phyloP scores from a whole-genome alignment of 192 early-diverging fungal species.

The Coemansia brasiliensis region DNA sequence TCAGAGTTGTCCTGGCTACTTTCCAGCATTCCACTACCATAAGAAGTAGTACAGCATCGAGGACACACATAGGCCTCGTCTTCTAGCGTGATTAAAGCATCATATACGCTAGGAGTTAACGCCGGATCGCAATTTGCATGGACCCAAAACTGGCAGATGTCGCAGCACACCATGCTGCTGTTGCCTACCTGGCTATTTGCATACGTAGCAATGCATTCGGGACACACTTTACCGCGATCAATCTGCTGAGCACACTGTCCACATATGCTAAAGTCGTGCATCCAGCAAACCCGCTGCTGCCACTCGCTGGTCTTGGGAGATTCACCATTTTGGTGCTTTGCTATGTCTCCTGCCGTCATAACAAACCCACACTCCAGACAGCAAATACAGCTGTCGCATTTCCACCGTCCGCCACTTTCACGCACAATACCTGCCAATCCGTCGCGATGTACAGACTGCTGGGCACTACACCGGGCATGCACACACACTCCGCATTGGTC shows the following conservation, averaged over 20 bases:
- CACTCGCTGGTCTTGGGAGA: background rate
- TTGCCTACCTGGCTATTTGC: slow-evolving; percentile 50
- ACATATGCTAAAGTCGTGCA: slow-evolving; percentile 56
- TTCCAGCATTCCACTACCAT: background rate
- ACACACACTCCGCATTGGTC: slow-evolving; percentile 26
- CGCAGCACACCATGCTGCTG: slow-evolving; percentile 65
- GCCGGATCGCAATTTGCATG: slow-evolving; percentile 59
- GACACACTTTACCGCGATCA: slow-evolving; percentile 58
- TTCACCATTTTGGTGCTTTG: background rate
- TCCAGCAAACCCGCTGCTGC: slow-evolving; percentile 35
- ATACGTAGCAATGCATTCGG: slow-evolving; percentile 58
- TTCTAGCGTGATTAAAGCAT: slow-evolving; percentile 57
- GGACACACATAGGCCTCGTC: slow-evolving; percentile 64
- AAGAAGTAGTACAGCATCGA: slow-evolving; percentile 22
- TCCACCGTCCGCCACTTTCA: slow-evolving; percentile 36
- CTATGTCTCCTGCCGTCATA: slow-evolving; percentile 12
- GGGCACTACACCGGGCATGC: slow-evolving; percentile 41
- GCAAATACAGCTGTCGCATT: slow-evolving; percentile 40
- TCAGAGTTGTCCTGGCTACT: slow-evolving; percentile 4
- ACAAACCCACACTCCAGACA: slow-evolving; percentile 46
- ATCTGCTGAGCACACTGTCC: slow-evolving; percentile 55
- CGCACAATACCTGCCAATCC: slow-evolving; percentile 12
- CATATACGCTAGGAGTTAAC: slow-evolving; percentile 56
- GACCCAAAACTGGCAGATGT: slow-evolving; percentile 61
- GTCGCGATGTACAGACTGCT: slow-evolving; percentile 8